Evolutionary conservation across 495 filamentous ascomycete species (phyloP).

Genomic region (Paragyromitra xinjiangensis): DNA sequence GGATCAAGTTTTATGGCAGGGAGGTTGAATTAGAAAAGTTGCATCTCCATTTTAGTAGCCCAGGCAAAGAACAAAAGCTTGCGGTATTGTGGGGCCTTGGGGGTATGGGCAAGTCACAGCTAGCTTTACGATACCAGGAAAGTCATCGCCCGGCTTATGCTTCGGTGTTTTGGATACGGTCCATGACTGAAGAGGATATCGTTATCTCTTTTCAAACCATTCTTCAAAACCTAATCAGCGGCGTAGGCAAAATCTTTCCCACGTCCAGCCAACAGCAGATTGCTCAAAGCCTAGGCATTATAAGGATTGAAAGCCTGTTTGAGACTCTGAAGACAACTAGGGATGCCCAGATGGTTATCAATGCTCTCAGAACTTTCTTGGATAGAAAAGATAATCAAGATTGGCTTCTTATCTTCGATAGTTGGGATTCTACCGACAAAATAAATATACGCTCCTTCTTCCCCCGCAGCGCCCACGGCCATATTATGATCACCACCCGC

Average conservation of each 20-base stretch:
- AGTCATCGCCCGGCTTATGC: background rate
- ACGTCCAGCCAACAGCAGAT: background rate
- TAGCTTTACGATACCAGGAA: slow-evolving; percentile 1
- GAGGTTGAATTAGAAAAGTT: slow-evolving; percentile 2
- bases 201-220: slow-evolving; percentile 6
- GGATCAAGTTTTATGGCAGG: background rate
- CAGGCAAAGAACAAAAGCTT: background rate
- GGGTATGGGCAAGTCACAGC: slow-evolving; percentile 17
- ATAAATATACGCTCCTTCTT: slow-evolving; percentile 2
- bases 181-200: background rate
- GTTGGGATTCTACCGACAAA: background rate
- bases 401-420: slow-evolving; percentile 11
- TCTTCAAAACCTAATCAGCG: background rate
- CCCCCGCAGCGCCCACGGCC: background rate
- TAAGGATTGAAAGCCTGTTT: background rate
- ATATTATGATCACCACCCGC: slow-evolving; percentile 4
- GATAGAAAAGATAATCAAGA: background rate
- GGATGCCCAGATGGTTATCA: background rate
- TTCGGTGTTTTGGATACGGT: background rate
- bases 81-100: slow-evolving; percentile 3
- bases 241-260: background rate
- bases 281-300: slow-evolving; percentile 5
- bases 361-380: background rate
- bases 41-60: background rate
- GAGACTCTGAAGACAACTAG: background rate